phyloP scores from a whole-genome alignment of 805 yeast species.

The Yarrowia alimentaria region DNA sequence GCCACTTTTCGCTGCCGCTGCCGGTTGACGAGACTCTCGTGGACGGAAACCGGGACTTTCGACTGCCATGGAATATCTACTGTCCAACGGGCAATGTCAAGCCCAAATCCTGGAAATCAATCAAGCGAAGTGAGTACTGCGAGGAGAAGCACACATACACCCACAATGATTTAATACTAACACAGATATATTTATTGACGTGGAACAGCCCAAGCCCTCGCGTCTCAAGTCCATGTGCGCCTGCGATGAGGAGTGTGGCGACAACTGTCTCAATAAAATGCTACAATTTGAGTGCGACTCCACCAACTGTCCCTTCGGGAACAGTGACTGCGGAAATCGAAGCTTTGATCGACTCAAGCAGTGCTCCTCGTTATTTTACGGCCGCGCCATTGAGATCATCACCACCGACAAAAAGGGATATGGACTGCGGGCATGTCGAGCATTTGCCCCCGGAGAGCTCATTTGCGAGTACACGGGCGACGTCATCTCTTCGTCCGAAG shows the following conservation, averaged over 20 bases:
- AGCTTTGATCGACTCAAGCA: constrained; percentile 32
- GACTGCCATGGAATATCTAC: constrained; percentile 41
- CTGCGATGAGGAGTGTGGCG: constrained; percentile 40
- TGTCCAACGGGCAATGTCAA: constrained; percentile 39
- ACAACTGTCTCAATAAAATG: constrained; percentile 40
- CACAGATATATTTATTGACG: constrained; percentile 33
- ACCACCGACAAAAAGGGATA: constrained; percentile 45
- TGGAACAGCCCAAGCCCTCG: constrained; percentile 29
- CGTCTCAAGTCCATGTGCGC: constrained; percentile 32
- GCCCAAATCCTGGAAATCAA: constrained; percentile 38
- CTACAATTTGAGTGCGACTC: constrained; percentile 42
- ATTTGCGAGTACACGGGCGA: constrained; percentile 53
- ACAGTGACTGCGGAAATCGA: constrained; percentile 43
- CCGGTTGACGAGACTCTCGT: constrained; percentile 23
- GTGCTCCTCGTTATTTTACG: constrained; percentile 4
- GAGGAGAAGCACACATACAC: too few species aligned
- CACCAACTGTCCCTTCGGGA: constrained; percentile 39
- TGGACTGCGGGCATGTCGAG: constrained; percentile 45
- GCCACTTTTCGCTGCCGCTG: constrained; percentile 28
- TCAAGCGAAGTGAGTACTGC: constrained; percentile 35
- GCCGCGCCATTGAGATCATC: constrained; percentile 36
- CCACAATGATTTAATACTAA: neutral
- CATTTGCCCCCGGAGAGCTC: constrained; percentile 43
- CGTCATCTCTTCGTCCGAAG: constrained; percentile 44
- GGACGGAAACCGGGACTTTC: constrained; percentile 34